A percentile compares a stretch with the other conserved stretches of the same genome.
Evolutionary conservation across 129 eudicot species (phyloP).

Genomic region (Mikania micrantha): DNA sequence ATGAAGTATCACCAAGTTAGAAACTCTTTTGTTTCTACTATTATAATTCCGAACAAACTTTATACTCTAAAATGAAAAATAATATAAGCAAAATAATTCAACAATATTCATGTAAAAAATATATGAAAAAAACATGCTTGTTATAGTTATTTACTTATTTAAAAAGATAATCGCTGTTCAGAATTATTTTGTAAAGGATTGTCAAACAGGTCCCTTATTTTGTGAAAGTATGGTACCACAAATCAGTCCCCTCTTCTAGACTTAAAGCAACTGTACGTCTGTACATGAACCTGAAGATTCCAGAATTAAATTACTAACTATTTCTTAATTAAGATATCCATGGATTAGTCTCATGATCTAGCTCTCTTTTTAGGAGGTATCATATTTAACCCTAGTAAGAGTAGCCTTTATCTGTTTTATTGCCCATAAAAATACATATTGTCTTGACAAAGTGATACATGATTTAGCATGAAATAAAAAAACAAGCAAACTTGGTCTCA

Average conservation of each 20-base stretch:
- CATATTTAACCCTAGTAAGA: slow-evolving; percentile 8
- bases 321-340: slow-evolving; percentile 9
- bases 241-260: slow-evolving; percentile 5
- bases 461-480: slow-evolving; percentile 14
- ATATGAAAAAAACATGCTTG: too few relatives aligned
- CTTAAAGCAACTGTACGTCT: background rate
- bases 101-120: background rate
- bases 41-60: background rate
- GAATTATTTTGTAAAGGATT: too few relatives aligned
- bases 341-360: slow-evolving; percentile 17
- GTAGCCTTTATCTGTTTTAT: slow-evolving; percentile 21
- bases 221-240: slow-evolving; percentile 14
- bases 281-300: slow-evolving; percentile 30
- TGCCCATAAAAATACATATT: slow-evolving; percentile 16
- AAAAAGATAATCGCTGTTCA: too few relatives aligned
- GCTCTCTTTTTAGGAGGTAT: slow-evolving; percentile 12
- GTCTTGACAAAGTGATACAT: slow-evolving; percentile 24
- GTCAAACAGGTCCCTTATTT: slow-evolving; percentile 15
- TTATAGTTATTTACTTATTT: too few relatives aligned
- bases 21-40: too few relatives aligned
- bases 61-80: background rate
- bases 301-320: slow-evolving; percentile 12
- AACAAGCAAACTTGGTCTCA: background rate
- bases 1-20: too few relatives aligned
- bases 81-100: too few relatives aligned